Conservation (phyloP, 768 basidiomycete species). For the Panus rudis region DNA sequence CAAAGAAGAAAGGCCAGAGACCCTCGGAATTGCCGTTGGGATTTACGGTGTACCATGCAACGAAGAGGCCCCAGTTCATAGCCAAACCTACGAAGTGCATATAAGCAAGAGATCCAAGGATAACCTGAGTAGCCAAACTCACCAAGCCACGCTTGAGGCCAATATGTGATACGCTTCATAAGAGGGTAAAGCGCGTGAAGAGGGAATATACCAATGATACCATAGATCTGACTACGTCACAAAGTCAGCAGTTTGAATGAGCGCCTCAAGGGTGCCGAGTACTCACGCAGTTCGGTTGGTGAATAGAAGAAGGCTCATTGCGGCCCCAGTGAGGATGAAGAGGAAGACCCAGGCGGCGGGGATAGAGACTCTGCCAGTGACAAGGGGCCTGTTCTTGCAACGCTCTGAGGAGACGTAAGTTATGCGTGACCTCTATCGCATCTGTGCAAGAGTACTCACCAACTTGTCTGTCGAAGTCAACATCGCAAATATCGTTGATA, state of each 20-base stretch:
- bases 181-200: constrained; percentile 35
- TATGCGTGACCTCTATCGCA: neutral
- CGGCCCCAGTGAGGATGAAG: constrained; percentile 12
- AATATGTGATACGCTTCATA: constrained; percentile 49
- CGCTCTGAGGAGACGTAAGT: constrained; percentile 20
- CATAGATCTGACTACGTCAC: constrained; percentile 6
- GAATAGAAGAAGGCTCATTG: constrained; percentile 10
- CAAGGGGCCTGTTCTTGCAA: constrained; percentile 27
- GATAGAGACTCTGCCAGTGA: constrained; percentile 26
- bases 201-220: constrained; percentile 14
- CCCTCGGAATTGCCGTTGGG: constrained; percentile 21
- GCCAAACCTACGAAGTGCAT: constrained; percentile 26
- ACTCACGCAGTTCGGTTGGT: constrained; percentile 14
- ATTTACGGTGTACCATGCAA: constrained; percentile 39
- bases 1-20: constrained; percentile 13
- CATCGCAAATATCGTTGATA: constrained; percentile 21
- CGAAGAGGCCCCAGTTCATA: constrained; percentile 48
- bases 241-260: neutral
- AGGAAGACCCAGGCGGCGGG: constrained; percentile 24
- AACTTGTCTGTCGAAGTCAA: constrained; percentile 29
- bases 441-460: constrained; percentile 19
- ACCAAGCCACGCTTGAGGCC: constrained; percentile 60
- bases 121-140: too few relatives aligned
- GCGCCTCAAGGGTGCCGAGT: neutral
- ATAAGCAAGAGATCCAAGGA: neutral